These are phyloP conservation scores for Claviceps monticola DNA, from an alignment of 2,329 filamentous ascomycete genomes.

Conservation along the genomic window DNA sequence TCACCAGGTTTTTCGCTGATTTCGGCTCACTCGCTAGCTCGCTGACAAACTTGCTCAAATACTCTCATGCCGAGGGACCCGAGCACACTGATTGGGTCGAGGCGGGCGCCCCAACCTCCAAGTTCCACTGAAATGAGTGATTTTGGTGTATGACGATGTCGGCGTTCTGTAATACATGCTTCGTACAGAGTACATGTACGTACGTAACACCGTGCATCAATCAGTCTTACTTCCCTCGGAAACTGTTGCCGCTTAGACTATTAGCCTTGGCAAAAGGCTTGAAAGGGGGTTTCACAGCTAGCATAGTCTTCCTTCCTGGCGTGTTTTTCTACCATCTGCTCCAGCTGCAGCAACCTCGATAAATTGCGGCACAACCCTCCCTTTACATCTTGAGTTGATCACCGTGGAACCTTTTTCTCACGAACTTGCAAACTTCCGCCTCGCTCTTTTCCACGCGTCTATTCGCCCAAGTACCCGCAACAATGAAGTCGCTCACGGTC, in stretches of 20 bases:
- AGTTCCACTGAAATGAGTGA: background rate
- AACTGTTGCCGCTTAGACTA: too few relatives aligned
- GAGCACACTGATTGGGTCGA: slow-evolving; percentile 7
- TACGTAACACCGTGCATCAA: background rate
- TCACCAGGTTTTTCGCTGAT: background rate
- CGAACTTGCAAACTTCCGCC: too few relatives aligned
- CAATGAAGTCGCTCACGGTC: slow-evolving; percentile 16
- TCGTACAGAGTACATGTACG: background rate
- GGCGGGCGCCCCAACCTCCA: background rate
- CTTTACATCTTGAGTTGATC: too few relatives aligned
- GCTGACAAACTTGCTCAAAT: slow-evolving; percentile 25
- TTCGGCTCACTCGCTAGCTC: background rate
- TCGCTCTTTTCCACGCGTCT: too few relatives aligned
- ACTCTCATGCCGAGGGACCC: slow-evolving; percentile 14
- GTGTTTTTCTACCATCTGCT: background rate
- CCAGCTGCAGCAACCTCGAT: background rate
- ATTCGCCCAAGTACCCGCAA: background rate
- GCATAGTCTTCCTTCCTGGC: background rate
- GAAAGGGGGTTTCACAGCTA: background rate
- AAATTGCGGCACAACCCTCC: background rate
- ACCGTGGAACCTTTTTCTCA: background rate
- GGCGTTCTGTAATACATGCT: too few relatives aligned
- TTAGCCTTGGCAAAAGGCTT: too few relatives aligned
- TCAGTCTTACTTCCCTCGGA: too few relatives aligned
- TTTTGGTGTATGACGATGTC: background rate